Conservation (phyloP, 164 flowering plant genomes). For the Annona cherimola region DNA sequence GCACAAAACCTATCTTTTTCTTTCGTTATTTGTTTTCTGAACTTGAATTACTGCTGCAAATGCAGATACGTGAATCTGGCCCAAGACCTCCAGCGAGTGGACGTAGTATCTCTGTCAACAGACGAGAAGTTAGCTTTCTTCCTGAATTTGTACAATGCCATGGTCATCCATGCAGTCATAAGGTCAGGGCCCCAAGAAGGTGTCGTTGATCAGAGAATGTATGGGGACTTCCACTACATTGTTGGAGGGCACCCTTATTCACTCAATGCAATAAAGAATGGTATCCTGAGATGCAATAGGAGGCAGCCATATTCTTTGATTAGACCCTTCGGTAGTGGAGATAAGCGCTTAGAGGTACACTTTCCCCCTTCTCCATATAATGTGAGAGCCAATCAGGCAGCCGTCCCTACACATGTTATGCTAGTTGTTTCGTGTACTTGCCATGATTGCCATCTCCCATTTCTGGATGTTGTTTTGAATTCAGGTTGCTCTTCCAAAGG, state of each 20-base stretch:
- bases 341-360: slow-evolving; percentile 67
- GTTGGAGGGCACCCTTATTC: slow-evolving; percentile 81
- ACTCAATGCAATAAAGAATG: slow-evolving; percentile 53
- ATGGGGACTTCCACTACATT: slow-evolving; percentile 65
- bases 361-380: neutral
- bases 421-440: neutral
- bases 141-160: slow-evolving; percentile 80
- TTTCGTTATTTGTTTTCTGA: neutral
- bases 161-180: slow-evolving; percentile 87
- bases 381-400: too few species aligned
- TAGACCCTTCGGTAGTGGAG: slow-evolving; percentile 55
- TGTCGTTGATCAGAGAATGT: slow-evolving; percentile 62
- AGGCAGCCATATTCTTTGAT: slow-evolving; percentile 60
- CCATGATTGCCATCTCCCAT: neutral
- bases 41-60: neutral
- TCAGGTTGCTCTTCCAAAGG: slow-evolving; percentile 50
- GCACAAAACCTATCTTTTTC: neutral
- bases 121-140: slow-evolving; percentile 79
- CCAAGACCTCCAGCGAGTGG: slow-evolving; percentile 72
- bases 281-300: slow-evolving; percentile 69
- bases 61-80: slow-evolving; percentile 69
- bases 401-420: too few species aligned
- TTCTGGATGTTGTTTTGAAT: neutral
- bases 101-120: slow-evolving; percentile 42
- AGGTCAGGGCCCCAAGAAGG: slow-evolving; percentile 73